phyloP scores from a whole-genome alignment of 768 basidiomycete species.

The Kwoniella mangroviensis region DNA sequence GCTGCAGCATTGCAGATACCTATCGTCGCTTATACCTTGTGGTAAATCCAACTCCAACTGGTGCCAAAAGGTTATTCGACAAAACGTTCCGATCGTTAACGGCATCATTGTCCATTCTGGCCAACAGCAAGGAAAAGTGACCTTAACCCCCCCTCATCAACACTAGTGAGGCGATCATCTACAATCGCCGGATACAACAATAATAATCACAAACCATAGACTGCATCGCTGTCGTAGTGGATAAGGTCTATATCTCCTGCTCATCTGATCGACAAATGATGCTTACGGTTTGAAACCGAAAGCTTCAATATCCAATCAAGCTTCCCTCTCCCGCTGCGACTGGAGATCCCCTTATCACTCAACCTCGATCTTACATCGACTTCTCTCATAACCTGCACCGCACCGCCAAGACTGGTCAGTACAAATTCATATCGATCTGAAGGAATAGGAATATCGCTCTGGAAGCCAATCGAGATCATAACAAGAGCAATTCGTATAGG shows the following conservation, averaged over 20 bases:
- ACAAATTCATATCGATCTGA: no score
- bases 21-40: background rate
- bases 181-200: background rate
- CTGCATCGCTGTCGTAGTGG: no score
- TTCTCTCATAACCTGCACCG: no score
- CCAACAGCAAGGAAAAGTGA: background rate
- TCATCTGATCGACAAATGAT: background rate
- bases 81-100: slow-evolving; percentile 15
- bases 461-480: no score
- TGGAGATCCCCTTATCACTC: background rate
- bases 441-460: no score
- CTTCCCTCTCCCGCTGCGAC: background rate
- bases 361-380: no score
- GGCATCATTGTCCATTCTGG: slow-evolving; percentile 6
- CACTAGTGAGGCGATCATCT: background rate
- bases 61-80: slow-evolving; percentile 9
- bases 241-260: background rate
- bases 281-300: background rate
- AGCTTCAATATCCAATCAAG: background rate
- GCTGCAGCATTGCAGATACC: background rate
- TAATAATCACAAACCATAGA: no score
- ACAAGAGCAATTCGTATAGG: no score
- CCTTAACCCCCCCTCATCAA: background rate
- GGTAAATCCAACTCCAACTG: background rate
- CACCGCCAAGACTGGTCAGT: no score